These are phyloP conservation scores for Quercus mongolica DNA, from an alignment of 306 rosid species.

Conservation along the genomic window DNA sequence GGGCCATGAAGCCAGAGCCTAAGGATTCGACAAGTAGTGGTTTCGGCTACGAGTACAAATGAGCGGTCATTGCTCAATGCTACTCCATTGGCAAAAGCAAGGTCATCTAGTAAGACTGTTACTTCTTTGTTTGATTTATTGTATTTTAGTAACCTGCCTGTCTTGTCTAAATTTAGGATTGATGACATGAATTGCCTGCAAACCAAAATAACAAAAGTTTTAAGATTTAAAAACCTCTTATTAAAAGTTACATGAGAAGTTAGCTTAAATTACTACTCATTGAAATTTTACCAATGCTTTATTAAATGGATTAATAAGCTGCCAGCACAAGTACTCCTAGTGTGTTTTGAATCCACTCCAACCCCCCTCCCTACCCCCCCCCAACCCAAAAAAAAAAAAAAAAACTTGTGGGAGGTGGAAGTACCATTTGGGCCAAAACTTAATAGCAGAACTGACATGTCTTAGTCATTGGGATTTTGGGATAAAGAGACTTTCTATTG, in stretches of 20 bases:
- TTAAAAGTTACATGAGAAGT: background rate
- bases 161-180: conserved; percentile 59
- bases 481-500: background rate
- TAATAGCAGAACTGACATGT: background rate
- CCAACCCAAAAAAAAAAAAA: too few species aligned
- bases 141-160: conserved; percentile 73
- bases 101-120: conserved; percentile 46
- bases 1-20: conserved; percentile 90
- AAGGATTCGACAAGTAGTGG: conserved; percentile 46
- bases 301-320: background rate
- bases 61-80: conserved; percentile 75
- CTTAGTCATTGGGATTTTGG: background rate
- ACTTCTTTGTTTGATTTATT: conserved; percentile 64
- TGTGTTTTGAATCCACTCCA: too few species aligned
- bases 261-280: background rate
- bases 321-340: background rate
- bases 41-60: conserved; percentile 74
- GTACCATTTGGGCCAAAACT: too few species aligned
- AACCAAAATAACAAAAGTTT: conserved; percentile 1
- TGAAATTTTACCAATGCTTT: background rate
- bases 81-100: conserved; percentile 84
- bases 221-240: background rate
- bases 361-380: too few species aligned
- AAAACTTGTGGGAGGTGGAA: too few species aligned
- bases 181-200: conserved; percentile 77